Percentiles rank a stretch among this genome's conserved stretches.
These are phyloP conservation scores for Saturnispora silvae DNA, from an alignment of 805 yeast genomes.

Conservation along the genomic window DNA sequence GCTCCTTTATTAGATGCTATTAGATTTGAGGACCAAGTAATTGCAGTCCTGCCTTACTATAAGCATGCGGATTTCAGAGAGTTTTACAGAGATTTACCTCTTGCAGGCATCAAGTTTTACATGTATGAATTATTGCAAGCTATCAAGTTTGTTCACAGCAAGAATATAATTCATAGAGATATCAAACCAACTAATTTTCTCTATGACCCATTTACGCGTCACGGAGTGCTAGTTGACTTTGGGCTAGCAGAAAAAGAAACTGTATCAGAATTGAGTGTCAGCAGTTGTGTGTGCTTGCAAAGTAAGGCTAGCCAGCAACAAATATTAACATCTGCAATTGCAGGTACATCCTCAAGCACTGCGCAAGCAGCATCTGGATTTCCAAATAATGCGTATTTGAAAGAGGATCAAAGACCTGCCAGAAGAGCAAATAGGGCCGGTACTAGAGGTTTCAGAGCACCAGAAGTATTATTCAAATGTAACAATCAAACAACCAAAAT, in stretches of 20 bases:
- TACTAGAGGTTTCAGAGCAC: conserved; percentile 90
- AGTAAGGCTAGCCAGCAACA: too few relatives aligned
- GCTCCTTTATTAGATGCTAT: conserved; percentile 87
- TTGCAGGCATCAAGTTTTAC: conserved; percentile 71
- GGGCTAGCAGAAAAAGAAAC: conserved; percentile 71
- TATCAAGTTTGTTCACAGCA: conserved; percentile 72
- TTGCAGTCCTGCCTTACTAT: conserved; percentile 86
- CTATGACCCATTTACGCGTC: conserved; percentile 50
- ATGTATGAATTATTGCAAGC: conserved; percentile 72
- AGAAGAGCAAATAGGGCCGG: conserved; percentile 96
- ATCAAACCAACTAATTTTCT: conserved; percentile 89
- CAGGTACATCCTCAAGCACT: background rate
- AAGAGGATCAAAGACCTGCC: conserved; percentile 79
- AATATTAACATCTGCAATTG: conserved; percentile 26
- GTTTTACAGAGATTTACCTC: conserved; percentile 70
- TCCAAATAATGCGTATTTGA: conserved; percentile 57
- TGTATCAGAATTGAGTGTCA: conserved; percentile 22
- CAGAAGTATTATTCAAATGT: conserved; percentile 84
- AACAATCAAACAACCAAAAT: conserved; percentile 70
- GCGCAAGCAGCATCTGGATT: conserved; percentile 23
- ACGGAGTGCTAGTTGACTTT: conserved; percentile 84
- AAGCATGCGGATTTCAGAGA: conserved; percentile 85
- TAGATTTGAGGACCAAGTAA: conserved; percentile 81
- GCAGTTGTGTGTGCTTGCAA: conserved; percentile 45
- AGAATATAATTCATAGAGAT: conserved; percentile 89